phyloP scores from a whole-genome alignment of 129 eudicot genomes.

The Tagetes erecta region DNA sequence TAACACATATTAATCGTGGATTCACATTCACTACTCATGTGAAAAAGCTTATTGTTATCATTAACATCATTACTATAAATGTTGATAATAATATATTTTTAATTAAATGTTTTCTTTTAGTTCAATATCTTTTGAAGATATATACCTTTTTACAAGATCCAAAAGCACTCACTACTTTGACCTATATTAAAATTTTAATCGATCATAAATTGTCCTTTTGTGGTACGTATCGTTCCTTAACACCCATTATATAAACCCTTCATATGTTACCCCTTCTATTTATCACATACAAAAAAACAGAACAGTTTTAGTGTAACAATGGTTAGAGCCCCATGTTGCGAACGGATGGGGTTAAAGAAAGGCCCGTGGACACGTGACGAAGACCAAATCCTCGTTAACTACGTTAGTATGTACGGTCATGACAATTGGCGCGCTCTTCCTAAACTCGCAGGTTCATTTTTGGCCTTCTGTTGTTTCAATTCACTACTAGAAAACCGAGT shows the following conservation, averaged over 20 bases:
- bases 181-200: neutral
- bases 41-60: neutral
- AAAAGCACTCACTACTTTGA: slow-evolving; percentile 19
- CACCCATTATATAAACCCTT: slow-evolving; percentile 26
- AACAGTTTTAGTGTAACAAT: slow-evolving; percentile 22
- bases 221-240: slow-evolving; percentile 16
- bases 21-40: neutral
- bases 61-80: neutral
- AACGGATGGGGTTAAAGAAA: slow-evolving; percentile 76
- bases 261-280: neutral
- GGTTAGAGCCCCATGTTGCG: slow-evolving; percentile 88
- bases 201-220: slow-evolving; percentile 26
- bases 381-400: slow-evolving; percentile 51
- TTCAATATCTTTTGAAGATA: slow-evolving; percentile 4
- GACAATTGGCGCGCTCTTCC: slow-evolving; percentile 85
- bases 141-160: neutral
- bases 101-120: neutral
- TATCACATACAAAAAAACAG: neutral
- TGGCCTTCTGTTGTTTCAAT: neutral
- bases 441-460: slow-evolving; percentile 58
- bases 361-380: slow-evolving; percentile 83
- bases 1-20: neutral
- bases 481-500: neutral
- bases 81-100: neutral
- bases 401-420: slow-evolving; percentile 56